Evolutionary conservation across 2,329 filamentous ascomycete genomes (phyloP), one percentile per base, ranked within the genome.

Genomic region (Mycocentrospora acerina): DNA sequence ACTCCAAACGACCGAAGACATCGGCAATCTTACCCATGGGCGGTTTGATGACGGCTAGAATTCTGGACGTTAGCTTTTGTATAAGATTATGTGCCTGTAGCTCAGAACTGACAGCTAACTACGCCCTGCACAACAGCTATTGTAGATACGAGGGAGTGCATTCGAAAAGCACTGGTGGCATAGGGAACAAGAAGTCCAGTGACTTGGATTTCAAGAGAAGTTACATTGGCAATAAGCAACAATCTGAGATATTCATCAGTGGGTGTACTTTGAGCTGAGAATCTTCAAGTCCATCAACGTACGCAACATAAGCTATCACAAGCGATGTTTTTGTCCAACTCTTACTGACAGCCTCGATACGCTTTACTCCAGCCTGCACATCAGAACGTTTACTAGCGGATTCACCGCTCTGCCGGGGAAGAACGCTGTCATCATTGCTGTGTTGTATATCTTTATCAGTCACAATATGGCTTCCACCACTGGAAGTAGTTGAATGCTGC

Each of bases 131-230:
- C 75, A 9, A 85, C 81, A 18, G 77, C 71, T 16, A 85, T 78
- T 0, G 81, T 85, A 12, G 82, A 81, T 28, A 85, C 72, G 24
- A 87, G 71, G 10, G 82, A 83, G 57, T 86, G 84, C 32, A 75
- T 72, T 26, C 71, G 71, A 56, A 68, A 87, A 3, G 77, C 73
- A 42, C 81, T 85, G 2, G 83, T 86, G 19, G 85, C 81, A 67
- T 81, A 85, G 15, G 79, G 76, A 12, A 77, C 75, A 32, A 86
- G 68, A 7, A 80, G 76, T 35, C 73, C 75, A 2, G 81, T 81
- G 7, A 80, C 81, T 57, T 85, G 82, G 12, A 76, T 75, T 60
- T 85, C 82, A 13, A 86, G 71, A n/a, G 81, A 85, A 5, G 81
- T 84, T 32, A 78, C 76, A 52, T 81, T 83, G 14, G 82, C 80